Conservation (phyloP, 225 moss, liverwort and hornwort genomes). For the Anthoceros angustus region DNA sequence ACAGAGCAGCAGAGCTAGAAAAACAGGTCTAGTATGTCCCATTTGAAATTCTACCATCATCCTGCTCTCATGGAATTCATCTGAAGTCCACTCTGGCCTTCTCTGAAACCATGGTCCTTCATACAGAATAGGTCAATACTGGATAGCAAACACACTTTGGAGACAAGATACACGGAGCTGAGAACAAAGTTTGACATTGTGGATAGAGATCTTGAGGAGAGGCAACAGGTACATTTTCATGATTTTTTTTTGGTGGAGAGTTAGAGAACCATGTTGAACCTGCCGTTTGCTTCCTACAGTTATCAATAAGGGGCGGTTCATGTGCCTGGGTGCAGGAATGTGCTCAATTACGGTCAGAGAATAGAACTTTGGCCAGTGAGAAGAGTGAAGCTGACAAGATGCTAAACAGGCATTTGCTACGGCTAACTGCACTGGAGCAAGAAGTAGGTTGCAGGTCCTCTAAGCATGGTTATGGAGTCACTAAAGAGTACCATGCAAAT, state of each 20-base stretch:
- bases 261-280: background rate
- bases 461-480: no score
- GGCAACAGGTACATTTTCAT: conserved; percentile 31
- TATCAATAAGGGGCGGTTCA: background rate
- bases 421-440: conserved; percentile 87
- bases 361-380: conserved; percentile 53
- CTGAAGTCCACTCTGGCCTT: background rate
- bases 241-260: background rate
- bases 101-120: background rate
- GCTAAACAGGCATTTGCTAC: conserved; percentile 71
- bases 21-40: conserved; percentile 32
- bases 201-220: conserved; percentile 83
- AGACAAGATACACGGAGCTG: conserved; percentile 58
- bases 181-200: conserved; percentile 54
- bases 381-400: conserved; percentile 77
- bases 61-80: background rate
- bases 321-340: conserved; percentile 35
- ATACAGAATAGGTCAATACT: conserved; percentile 63
- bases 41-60: background rate
- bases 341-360: conserved; percentile 61
- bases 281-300: background rate
- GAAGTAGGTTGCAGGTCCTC: conserved; percentile 32
- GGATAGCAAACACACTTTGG: conserved; percentile 72
- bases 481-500: no score
- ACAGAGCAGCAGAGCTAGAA: conserved; percentile 70